Conservation (phyloP, 1,284 basidiomycete genomes). For the Cystobasidiaceae sp. region DNA sequence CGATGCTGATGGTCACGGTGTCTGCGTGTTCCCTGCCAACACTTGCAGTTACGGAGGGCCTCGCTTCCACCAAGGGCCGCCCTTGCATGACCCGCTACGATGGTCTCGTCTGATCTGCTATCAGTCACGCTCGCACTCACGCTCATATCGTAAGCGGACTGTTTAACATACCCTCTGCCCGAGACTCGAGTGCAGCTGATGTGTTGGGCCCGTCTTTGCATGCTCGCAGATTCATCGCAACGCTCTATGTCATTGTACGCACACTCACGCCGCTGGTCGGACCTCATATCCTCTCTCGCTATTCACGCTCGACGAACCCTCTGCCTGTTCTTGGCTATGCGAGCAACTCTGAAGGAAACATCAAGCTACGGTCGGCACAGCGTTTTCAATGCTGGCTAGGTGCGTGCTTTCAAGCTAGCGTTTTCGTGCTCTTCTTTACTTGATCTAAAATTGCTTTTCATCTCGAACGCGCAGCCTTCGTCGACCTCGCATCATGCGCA, state of each 20-base stretch:
- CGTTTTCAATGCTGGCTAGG: slow-evolving; percentile 31
- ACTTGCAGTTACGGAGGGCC: too few species aligned
- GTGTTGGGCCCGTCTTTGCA: background rate
- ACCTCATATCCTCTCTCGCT: slow-evolving; percentile 21
- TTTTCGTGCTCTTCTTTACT: too few species aligned
- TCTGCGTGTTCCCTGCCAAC: too few species aligned
- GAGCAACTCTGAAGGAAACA: background rate
- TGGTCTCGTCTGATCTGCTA: slow-evolving; percentile 17
- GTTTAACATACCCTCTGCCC: background rate
- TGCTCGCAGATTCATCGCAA: slow-evolving; percentile 22
- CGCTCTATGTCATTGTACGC: slow-evolving; percentile 29
- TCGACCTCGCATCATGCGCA: slow-evolving; percentile 18
- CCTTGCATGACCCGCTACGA: background rate
- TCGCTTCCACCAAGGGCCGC: background rate
- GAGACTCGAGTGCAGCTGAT: background rate
- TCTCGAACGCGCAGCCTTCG: slow-evolving; percentile 12
- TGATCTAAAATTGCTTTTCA: background rate
- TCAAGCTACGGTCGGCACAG: slow-evolving; percentile 24
- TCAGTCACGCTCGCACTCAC: slow-evolving; percentile 22
- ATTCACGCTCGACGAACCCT: slow-evolving; percentile 12
- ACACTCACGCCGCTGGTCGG: slow-evolving; percentile 27
- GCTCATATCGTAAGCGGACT: slow-evolving; percentile 16
- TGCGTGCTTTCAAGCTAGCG: background rate
- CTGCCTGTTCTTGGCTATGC: slow-evolving; percentile 25
- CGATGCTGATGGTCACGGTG: too few species aligned